Base-by-base conservation (phyloP, 768 basidiomycete genomes). In the Termitomyces sp. region DNA sequence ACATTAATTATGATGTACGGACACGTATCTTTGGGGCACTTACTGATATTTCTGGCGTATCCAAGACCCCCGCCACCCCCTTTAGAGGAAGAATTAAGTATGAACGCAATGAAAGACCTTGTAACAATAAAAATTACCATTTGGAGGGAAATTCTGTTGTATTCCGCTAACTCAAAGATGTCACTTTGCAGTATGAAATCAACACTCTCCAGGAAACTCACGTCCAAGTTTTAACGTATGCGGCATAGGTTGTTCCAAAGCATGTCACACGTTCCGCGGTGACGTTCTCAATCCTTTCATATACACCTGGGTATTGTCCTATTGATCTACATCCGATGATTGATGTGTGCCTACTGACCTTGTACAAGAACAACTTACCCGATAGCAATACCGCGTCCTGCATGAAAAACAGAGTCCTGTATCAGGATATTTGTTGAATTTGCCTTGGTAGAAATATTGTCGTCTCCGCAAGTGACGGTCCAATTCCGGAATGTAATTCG, bases 341-440 rank as follows among this genome's bases (percentile, higher is more conserved):
- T 14, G 17, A 44, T 32, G 19, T 27, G 47, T 42, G 27, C 42
- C n/a, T 34, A 27, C 9, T 1, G 1, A 55, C 7, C 32, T 5
- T 19, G 25, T 37, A 9, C 16, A 23, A 35, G n/a, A n/a, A n/a
- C n/a, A n/a, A 27, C 54, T 25, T n/a, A 64, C 61, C 75, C 76
- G 45, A 75, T 73, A 14, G 75, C 73, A 40, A 77, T 70, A 39
- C 75, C 75, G 3, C 68, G 68, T 4, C 74, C 74, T 27, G 67
- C 68, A 53, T 69, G 62, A 54, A 75, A 75, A 3, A 67, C 65
- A 17, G 68, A 69, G 58, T 77, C 72, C 34, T 70, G 64, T n/a
- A 72, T 71, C 48, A 72, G 63, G 28, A 76, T 76, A 51, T 72
- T 68, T n/a, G 74, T 72, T 3, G 72, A 72, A 56, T 77, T 77